A percentile compares a stretch with the other conserved stretches of the same genome.
phyloP scores from a whole-genome alignment of 768 basidiomycete genomes.

The Lepiota brunneoincarnata region DNA sequence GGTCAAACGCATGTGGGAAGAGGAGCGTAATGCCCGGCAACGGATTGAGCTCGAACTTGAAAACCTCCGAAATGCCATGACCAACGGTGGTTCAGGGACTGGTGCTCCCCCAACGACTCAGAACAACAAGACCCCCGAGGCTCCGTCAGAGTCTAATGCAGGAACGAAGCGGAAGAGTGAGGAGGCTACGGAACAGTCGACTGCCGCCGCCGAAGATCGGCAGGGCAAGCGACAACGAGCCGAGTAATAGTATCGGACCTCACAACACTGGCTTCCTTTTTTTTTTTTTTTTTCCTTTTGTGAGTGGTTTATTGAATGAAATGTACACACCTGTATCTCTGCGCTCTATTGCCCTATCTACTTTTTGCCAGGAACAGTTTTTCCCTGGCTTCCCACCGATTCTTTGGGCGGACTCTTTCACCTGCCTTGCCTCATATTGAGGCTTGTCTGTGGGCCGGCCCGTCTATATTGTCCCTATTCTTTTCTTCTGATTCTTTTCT shows the following conservation, averaged over 20 bases:
- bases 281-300: neutral
- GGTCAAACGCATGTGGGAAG: slow-evolving; percentile 77
- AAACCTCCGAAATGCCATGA: slow-evolving; percentile 38
- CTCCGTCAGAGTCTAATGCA: slow-evolving; percentile 7
- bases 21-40: slow-evolving; percentile 61
- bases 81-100: slow-evolving; percentile 16
- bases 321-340: slow-evolving; percentile 9
- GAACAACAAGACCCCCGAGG: neutral
- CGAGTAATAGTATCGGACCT: slow-evolving; percentile 23
- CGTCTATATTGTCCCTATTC: too few relatives aligned
- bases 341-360: slow-evolving; percentile 4
- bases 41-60: slow-evolving; percentile 67
- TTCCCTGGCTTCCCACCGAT: neutral
- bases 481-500: neutral
- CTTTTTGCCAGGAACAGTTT: neutral
- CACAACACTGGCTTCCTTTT: neutral
- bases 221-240: slow-evolving; percentile 41
- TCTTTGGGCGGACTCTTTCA: neutral
- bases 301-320: neutral
- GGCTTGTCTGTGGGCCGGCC: neutral
- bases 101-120: neutral
- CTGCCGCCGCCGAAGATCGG: slow-evolving; percentile 20
- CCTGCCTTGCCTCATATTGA: neutral
- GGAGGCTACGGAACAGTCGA: slow-evolving; percentile 34
- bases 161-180: slow-evolving; percentile 37